These are phyloP conservation scores for Phellopilus nigrolimitatus DNA, from an alignment of 1,284 basidiomycete genomes.

Conservation along the genomic window DNA sequence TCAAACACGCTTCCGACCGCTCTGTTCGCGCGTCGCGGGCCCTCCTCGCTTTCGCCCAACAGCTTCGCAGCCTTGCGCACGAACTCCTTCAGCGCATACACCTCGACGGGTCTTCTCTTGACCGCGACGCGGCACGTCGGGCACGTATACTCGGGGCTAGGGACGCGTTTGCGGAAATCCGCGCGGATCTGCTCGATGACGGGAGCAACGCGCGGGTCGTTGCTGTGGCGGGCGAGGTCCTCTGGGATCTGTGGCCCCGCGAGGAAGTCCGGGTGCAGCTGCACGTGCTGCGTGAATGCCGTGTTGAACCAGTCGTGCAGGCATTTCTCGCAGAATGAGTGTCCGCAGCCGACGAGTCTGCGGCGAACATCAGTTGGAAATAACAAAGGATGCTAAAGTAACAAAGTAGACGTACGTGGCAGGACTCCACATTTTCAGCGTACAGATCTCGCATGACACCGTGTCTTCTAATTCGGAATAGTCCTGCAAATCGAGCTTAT, in stretches of 20 bases:
- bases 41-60: no score
- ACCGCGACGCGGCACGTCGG: constrained; percentile 55
- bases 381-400: not conserved
- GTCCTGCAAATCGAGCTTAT: no score
- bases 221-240: constrained; percentile 17
- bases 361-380: no score
- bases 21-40: no score
- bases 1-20: constrained; percentile 40
- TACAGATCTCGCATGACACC: no score
- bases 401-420: constrained; percentile 6
- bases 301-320: no score
- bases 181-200: no score
- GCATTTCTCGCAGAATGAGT: no score
- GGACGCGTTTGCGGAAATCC: no score
- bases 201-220: constrained; percentile 33
- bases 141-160: constrained; percentile 63
- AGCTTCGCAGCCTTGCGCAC: no score
- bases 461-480: no score
- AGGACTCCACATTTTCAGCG: constrained; percentile 11
- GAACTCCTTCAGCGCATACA: constrained; percentile 60
- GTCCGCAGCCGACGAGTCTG: no score
- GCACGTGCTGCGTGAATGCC: constrained; percentile 45
- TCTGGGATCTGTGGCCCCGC: constrained; percentile 25
- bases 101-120: constrained; percentile 47
- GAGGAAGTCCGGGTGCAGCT: constrained; percentile 43